Percentiles rank a stretch among this genome's conserved stretches.
Evolutionary conservation across 305 asterid genomes (phyloP).

Genomic region (Coffea humblotiana): DNA sequence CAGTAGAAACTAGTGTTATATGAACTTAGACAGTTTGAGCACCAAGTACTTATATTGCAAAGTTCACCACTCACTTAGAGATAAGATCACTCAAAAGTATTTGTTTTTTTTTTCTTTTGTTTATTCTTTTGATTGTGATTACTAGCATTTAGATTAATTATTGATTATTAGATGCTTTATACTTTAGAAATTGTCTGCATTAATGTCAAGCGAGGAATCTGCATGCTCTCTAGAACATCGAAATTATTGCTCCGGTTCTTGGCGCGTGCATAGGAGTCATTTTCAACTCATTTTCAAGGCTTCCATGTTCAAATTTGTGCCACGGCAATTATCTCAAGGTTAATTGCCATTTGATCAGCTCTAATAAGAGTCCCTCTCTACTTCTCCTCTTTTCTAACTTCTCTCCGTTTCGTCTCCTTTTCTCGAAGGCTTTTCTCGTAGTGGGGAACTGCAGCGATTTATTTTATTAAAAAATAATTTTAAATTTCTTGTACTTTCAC

Average conservation of each 20-base stretch:
- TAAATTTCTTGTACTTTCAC: too few species aligned
- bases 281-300: constrained; percentile 16
- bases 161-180: constrained; percentile 2
- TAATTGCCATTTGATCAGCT: not conserved
- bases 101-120: not conserved
- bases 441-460: too few species aligned
- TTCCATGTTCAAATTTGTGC: not conserved
- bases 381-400: too few species aligned
- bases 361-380: not conserved
- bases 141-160: not conserved
- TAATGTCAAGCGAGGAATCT: constrained; percentile 11
- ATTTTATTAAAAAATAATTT: too few species aligned
- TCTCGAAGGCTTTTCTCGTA: too few species aligned
- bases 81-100: not conserved
- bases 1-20: not conserved
- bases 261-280: constrained; percentile 12
- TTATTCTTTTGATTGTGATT: not conserved
- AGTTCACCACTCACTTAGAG: not conserved
- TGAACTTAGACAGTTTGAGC: not conserved
- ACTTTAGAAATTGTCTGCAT: constrained; percentile 4
- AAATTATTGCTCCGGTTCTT: not conserved
- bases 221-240: not conserved
- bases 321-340: not conserved
- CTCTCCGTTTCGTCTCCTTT: too few species aligned
- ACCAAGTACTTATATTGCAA: not conserved